Evolutionary conservation across 208 protist genomes (phyloP).

Genomic region (Wallacemonas sp.): DNA sequence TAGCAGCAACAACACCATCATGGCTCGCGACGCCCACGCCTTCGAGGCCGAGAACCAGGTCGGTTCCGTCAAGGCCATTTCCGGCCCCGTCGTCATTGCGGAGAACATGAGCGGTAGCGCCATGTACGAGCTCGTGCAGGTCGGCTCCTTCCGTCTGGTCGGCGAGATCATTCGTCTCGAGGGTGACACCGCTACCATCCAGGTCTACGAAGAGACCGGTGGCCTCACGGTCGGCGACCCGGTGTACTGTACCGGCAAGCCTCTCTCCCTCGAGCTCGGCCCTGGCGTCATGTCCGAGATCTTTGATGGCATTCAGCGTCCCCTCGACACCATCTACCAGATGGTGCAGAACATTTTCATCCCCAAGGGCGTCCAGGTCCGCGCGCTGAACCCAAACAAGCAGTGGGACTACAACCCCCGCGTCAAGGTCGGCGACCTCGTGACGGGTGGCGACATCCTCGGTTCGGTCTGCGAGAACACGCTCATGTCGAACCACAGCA

Average conservation of each 20-base stretch:
- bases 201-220: conserved; percentile 99
- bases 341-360: conserved; percentile 98
- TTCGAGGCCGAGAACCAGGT: conserved; percentile 83
- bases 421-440: conserved; percentile 95
- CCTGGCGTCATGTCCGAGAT: conserved; percentile 99
- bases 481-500: conserved; percentile 95
- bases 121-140: conserved; percentile 99
- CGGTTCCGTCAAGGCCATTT: conserved; percentile 91
- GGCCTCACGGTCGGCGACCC: conserved; percentile 99
- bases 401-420: conserved; percentile 97
- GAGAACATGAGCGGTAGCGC: conserved; percentile 98
- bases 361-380: conserved; percentile 97
- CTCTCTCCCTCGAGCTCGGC: conserved; percentile 99
- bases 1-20: too few relatives aligned
- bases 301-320: conserved; percentile 99
- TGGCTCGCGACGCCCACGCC: conserved; percentile 58
- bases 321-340: conserved; percentile 98
- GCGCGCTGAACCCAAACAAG: conserved; percentile 92
- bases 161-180: conserved; percentile 99
- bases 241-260: conserved; percentile 98
- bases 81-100: conserved; percentile 98
- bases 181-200: conserved; percentile 99
- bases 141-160: conserved; percentile 97
- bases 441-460: conserved; percentile 97
- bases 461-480: conserved; percentile 97